A percentile compares a stretch with the other conserved stretches of the same genome.
Evolutionary conservation across 2,329 filamentous ascomycete genomes (phyloP).

Genomic region (Aureobasidium mangrovei): DNA sequence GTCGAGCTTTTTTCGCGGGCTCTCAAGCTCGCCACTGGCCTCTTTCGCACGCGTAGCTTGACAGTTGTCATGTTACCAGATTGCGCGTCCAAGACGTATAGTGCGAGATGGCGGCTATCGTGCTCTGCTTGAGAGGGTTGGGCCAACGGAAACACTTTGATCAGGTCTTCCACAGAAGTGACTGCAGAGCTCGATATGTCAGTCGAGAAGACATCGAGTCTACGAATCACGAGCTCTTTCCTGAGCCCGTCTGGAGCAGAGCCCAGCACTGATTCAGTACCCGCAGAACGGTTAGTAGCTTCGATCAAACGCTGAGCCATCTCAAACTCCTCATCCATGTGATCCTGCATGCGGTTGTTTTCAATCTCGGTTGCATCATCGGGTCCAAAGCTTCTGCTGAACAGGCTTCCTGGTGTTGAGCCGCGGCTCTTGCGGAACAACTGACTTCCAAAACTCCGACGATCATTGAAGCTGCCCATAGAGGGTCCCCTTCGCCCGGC

Average conservation of each 20-base stretch:
- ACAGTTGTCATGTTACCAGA: conserved; percentile 6
- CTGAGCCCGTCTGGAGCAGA: conserved; percentile 25
- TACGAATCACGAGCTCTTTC: conserved; percentile 28
- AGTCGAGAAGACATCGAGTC: conserved; percentile 19
- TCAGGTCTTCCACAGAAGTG: neutral
- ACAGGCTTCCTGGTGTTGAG: conserved; percentile 45
- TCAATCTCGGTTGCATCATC: conserved; percentile 30
- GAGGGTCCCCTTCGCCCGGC: conserved; percentile 61
- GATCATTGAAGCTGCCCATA: conserved; percentile 56
- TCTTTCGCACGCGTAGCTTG: conserved; percentile 1
- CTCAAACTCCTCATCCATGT: conserved; percentile 14
- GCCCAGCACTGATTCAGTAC: conserved; percentile 20
- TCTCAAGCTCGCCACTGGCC: neutral
- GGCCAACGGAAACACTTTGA: conserved; percentile 6
- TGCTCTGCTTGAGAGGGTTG: neutral
- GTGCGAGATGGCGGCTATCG: neutral
- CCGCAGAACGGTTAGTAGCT: conserved; percentile 13
- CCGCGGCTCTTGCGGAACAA: conserved; percentile 40
- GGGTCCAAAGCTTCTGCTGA: conserved; percentile 25
- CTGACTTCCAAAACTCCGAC: conserved; percentile 49
- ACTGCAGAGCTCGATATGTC: conserved; percentile 8
- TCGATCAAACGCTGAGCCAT: conserved; percentile 11
- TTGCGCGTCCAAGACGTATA: conserved; percentile 5
- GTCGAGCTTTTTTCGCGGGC: neutral
- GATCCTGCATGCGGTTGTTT: conserved; percentile 20